These are phyloP conservation scores for Corylus americana DNA, from an alignment of 306 rosid genomes.

Conservation along the genomic window DNA sequence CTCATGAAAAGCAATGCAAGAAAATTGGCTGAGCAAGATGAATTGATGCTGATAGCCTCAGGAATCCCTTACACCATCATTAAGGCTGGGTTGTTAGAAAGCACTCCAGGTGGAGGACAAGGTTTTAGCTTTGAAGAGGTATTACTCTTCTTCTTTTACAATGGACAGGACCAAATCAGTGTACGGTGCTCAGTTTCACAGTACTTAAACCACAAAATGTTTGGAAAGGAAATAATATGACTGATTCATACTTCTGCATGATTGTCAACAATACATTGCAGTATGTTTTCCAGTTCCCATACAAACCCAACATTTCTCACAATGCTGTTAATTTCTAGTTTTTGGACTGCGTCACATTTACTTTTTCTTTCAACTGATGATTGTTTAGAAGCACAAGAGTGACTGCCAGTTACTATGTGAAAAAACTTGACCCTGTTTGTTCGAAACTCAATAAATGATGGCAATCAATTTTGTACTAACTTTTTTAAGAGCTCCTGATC, in stretches of 20 bases:
- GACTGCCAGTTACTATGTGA: background rate
- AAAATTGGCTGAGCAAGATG: conserved; percentile 84
- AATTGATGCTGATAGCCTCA: conserved; percentile 47
- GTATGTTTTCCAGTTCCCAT: background rate
- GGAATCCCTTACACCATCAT: conserved; percentile 86
- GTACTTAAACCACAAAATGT: background rate
- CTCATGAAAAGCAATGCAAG: conserved; percentile 68
- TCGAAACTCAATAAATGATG: background rate
- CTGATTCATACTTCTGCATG: background rate
- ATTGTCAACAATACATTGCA: background rate
- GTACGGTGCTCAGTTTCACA: conserved; percentile 6
- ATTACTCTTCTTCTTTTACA: conserved; percentile 14
- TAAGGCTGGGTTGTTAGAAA: conserved; percentile 61
- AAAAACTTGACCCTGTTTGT: background rate
- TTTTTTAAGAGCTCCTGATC: background rate
- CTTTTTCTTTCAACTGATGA: background rate
- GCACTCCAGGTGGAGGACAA: conserved; percentile 75
- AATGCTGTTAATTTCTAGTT: background rate
- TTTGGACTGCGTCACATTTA: background rate
- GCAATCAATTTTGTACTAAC: background rate
- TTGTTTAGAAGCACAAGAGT: background rate
- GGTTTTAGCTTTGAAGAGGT: conserved; percentile 90
- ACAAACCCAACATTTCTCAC: background rate
- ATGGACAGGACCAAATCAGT: conserved; percentile 4
- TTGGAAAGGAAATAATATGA: background rate